Conservation (phyloP, 768 basidiomycete species). For the Mrakia gelida region DNA sequence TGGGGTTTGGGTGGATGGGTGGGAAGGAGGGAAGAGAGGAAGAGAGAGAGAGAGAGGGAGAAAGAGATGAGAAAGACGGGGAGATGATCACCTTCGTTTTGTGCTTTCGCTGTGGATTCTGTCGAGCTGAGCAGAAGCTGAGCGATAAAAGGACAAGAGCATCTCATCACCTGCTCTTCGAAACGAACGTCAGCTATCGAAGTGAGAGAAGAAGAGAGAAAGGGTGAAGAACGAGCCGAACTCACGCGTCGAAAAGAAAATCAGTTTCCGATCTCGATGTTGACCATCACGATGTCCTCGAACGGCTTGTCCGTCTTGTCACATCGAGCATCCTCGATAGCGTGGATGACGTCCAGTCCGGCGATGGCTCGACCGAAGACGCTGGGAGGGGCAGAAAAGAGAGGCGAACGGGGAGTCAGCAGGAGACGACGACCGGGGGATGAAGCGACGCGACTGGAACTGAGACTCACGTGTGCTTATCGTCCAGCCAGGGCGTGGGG, state of each 20-base stretch:
- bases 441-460: neutral
- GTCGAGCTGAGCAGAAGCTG: neutral
- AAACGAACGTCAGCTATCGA: too few relatives aligned
- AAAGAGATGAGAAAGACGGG: neutral
- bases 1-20: neutral
- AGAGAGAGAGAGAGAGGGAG: neutral
- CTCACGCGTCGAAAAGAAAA: neutral
- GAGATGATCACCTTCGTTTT: neutral
- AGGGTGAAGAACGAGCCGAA: neutral
- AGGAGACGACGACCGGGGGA: neutral
- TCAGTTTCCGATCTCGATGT: conserved; percentile 1
- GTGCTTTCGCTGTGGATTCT: neutral
- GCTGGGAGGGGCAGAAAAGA: conserved; percentile 52
- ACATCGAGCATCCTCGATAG: conserved; percentile 59
- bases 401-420: neutral
- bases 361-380: conserved; percentile 85
- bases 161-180: too few relatives aligned
- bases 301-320: conserved; percentile 82
- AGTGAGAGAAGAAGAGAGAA: too few relatives aligned
- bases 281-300: conserved; percentile 80
- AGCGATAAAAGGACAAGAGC: neutral
- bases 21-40: neutral
- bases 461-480: conserved; percentile 47
- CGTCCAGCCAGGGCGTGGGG: conserved; percentile 84
- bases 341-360: conserved; percentile 83